Percentiles rank a stretch among this genome's conserved stretches.
Evolutionary conservation across 2,329 filamentous ascomycete genomes (phyloP).

Genomic region (Cladosporium sp.): DNA sequence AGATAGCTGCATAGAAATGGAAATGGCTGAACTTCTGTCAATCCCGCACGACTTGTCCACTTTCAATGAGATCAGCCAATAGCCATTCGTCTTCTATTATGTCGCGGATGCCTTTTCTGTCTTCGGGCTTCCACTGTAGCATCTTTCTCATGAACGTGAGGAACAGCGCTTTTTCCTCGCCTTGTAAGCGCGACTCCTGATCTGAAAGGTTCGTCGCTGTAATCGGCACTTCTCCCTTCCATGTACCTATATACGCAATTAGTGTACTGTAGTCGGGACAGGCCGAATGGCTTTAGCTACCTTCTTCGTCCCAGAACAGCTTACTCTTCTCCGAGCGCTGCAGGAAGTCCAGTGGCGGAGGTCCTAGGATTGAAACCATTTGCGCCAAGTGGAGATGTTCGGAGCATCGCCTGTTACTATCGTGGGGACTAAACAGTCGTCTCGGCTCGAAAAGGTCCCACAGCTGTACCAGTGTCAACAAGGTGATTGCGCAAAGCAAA

Average conservation of each 20-base stretch:
- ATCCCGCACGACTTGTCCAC: constrained; percentile 16
- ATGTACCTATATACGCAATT: constrained; percentile 27
- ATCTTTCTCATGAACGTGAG: constrained; percentile 40
- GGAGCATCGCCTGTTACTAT: constrained; percentile 32
- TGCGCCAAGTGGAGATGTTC: constrained; percentile 32
- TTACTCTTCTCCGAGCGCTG: constrained; percentile 24
- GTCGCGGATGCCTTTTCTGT: constrained; percentile 30
- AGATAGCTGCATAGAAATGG: background rate
- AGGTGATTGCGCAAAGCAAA: background rate
- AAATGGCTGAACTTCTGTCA: background rate
- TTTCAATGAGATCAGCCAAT: constrained; percentile 30
- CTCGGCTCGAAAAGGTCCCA: constrained; percentile 43
- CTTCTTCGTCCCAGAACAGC: constrained; percentile 27
- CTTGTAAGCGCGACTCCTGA: constrained; percentile 30
- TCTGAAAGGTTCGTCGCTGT: constrained; percentile 24
- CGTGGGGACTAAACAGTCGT: constrained; percentile 36
- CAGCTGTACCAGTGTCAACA: constrained; percentile 29
- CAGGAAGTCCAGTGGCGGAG: constrained; percentile 32
- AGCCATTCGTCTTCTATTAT: constrained; percentile 32
- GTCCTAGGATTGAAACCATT: constrained; percentile 32
- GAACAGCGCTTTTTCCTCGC: constrained; percentile 35
- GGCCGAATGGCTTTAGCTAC: constrained; percentile 26
- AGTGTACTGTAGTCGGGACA: constrained; percentile 25
- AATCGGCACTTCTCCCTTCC: constrained; percentile 28
- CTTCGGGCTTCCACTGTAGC: constrained; percentile 42